phyloP scores from a whole-genome alignment of 2,329 filamentous ascomycete species.

The Cadophora sp. region DNA sequence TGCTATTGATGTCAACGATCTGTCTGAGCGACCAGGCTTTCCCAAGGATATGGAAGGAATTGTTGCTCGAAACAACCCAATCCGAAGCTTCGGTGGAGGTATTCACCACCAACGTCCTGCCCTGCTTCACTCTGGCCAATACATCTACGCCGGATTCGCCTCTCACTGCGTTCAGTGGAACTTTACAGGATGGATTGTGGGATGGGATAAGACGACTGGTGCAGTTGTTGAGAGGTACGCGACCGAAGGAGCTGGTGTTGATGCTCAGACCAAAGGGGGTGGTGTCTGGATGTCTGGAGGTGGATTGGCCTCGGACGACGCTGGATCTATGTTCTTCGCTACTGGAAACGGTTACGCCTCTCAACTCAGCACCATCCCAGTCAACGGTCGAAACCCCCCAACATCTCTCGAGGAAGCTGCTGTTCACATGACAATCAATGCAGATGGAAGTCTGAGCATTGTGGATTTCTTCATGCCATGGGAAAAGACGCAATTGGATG shows the following conservation, averaged over 20 bases:
- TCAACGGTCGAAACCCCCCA: conserved; percentile 53
- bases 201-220: conserved; percentile 55
- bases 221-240: conserved; percentile 52
- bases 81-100: conserved; percentile 54
- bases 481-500: conserved; percentile 57
- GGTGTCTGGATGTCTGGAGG: conserved; percentile 59
- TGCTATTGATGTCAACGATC: conserved; percentile 53
- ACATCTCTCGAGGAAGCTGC: conserved; percentile 56
- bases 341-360: conserved; percentile 57
- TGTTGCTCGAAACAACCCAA: conserved; percentile 53
- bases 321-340: conserved; percentile 54
- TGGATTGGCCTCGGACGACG: conserved; percentile 54
- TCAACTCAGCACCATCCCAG: conserved; percentile 52
- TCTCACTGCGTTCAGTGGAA: conserved; percentile 60
- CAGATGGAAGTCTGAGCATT: conserved; percentile 51
- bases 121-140: conserved; percentile 54
- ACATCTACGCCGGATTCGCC: conserved; percentile 56
- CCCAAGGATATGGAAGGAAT: conserved; percentile 53
- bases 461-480: conserved; percentile 59
- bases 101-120: conserved; percentile 56
- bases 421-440: conserved; percentile 55
- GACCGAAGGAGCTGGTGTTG: conserved; percentile 52
- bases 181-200: conserved; percentile 57
- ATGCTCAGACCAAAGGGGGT: conserved; percentile 49
- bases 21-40: conserved; percentile 51